Evolutionary conservation across 1,284 basidiomycete species (phyloP).

Genomic region (Cryptococcus neoformans): DNA sequence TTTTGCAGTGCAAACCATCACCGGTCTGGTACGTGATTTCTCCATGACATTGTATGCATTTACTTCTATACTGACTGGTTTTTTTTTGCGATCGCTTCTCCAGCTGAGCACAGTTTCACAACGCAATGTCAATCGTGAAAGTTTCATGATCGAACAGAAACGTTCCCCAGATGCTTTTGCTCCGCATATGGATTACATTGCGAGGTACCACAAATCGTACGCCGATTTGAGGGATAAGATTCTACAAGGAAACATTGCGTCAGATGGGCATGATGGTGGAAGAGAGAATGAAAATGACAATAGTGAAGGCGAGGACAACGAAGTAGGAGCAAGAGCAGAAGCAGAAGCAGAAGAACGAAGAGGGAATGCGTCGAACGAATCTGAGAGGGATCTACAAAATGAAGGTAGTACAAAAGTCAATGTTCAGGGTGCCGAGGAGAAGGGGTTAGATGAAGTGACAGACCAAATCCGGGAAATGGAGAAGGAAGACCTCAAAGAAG

Average conservation of each 20-base stretch:
- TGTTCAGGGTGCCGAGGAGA: background rate
- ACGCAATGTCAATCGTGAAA: constrained; percentile 15
- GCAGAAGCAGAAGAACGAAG: background rate
- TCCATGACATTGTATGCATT: too few species aligned
- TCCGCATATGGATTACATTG: constrained; percentile 43
- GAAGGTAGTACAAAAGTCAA: background rate
- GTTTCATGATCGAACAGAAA: constrained; percentile 18
- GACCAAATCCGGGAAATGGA: too few species aligned
- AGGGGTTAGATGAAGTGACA: background rate
- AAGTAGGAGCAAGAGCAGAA: background rate
- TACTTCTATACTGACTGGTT: constrained; percentile 11
- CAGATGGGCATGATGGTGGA: background rate
- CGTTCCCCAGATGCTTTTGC: constrained; percentile 36
- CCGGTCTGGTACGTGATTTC: constrained; percentile 33
- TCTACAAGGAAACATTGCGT: constrained; percentile 11
- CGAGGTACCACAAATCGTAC: constrained; percentile 32
- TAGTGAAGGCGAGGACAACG: background rate
- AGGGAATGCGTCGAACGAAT: background rate
- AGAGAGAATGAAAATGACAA: constrained; percentile 1
- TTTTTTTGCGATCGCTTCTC: background rate
- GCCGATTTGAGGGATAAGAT: constrained; percentile 20
- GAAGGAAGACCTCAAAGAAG: background rate
- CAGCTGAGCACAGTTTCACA: constrained; percentile 32
- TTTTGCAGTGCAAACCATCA: constrained; percentile 52
- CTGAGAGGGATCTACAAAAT: background rate